Percentiles rank a stretch among this genome's conserved stretches.
phyloP scores from a whole-genome alignment of 108 stramenopile genomes.

The Pelagomonas calceolata region DNA sequence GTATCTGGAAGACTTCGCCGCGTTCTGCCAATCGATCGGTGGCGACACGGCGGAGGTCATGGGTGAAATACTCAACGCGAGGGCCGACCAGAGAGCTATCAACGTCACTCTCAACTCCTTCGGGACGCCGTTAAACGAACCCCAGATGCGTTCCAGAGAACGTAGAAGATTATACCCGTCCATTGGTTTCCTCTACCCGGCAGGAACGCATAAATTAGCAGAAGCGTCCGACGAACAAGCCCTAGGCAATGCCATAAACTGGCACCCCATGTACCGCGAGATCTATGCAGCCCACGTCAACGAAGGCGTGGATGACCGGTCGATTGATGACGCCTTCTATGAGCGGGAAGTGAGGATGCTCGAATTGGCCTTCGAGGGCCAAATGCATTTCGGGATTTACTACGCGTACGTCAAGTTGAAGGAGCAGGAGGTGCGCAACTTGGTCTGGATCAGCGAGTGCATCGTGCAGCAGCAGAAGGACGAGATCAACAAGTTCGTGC shows the following conservation, averaged over 20 bases:
- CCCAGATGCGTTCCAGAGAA: constrained; percentile 81
- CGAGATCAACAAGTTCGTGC: constrained; percentile 94
- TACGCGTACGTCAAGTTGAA: constrained; percentile 99
- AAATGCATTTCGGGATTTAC: constrained; percentile 92
- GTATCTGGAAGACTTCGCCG: constrained; percentile 91
- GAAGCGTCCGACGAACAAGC: constrained; percentile 80
- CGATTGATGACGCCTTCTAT: constrained; percentile 96
- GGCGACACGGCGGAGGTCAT: constrained; percentile 90
- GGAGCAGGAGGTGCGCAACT: constrained; percentile 98
- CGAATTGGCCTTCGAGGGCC: constrained; percentile 95
- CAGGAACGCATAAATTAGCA: constrained; percentile 77
- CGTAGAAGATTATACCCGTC: constrained; percentile 90
- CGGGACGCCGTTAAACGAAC: constrained; percentile 82
- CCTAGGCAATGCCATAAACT: constrained; percentile 57
- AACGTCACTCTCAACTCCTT: constrained; percentile 98
- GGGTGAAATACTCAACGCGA: constrained; percentile 82
- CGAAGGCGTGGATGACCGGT: constrained; percentile 62
- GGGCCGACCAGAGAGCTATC: constrained; percentile 94
- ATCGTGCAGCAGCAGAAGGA: constrained; percentile 96
- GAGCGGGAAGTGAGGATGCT: constrained; percentile 87
- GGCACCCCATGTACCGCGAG: constrained; percentile 76
- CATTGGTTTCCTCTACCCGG: constrained; percentile 92
- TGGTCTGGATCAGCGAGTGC: constrained; percentile 98
- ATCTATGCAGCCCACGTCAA: constrained; percentile 82
- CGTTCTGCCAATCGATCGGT: constrained; percentile 60